Evolutionary conservation across 2,329 filamentous ascomycete species (phyloP).

Genomic region (Diplocarpon rosae): DNA sequence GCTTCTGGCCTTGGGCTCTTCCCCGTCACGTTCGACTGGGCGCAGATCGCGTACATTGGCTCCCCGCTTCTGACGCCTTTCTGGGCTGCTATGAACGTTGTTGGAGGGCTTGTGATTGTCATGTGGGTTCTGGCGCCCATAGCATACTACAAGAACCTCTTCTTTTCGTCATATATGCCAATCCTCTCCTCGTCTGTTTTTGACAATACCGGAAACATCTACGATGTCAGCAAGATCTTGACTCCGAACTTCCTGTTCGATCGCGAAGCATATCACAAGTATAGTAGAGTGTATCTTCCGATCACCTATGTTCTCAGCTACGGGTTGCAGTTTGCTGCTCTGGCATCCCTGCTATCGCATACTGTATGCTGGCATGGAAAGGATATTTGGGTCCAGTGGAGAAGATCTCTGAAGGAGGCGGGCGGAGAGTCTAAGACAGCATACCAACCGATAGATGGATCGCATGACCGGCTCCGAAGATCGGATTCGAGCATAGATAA

Average conservation of each 20-base stretch:
- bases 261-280: slow-evolving; percentile 61
- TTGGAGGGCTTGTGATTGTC: slow-evolving; percentile 66
- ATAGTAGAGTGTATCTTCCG: slow-evolving; percentile 74
- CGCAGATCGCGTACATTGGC: slow-evolving; percentile 74
- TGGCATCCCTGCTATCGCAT: slow-evolving; percentile 70
- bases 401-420: slow-evolving; percentile 54
- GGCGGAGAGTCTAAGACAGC: slow-evolving; percentile 37
- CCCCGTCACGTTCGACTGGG: slow-evolving; percentile 84
- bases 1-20: slow-evolving; percentile 76
- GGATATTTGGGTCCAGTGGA: slow-evolving; percentile 72
- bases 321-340: slow-evolving; percentile 72
- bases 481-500: slow-evolving; percentile 36
- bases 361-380: slow-evolving; percentile 76
- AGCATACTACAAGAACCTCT: slow-evolving; percentile 68
- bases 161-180: slow-evolving; percentile 77
- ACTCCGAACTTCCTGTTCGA: slow-evolving; percentile 72
- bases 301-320: slow-evolving; percentile 85
- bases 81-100: slow-evolving; percentile 77
- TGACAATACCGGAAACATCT: slow-evolving; percentile 70
- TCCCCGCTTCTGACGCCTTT: slow-evolving; percentile 76
- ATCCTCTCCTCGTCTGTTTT: slow-evolving; percentile 78
- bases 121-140: slow-evolving; percentile 80
- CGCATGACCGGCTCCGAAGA: slow-evolving; percentile 12
- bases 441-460: slow-evolving; percentile 40
- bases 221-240: slow-evolving; percentile 71